Base-by-base conservation (phyloP, 148 eudicot species). In the Agrostemma githago region DNA sequence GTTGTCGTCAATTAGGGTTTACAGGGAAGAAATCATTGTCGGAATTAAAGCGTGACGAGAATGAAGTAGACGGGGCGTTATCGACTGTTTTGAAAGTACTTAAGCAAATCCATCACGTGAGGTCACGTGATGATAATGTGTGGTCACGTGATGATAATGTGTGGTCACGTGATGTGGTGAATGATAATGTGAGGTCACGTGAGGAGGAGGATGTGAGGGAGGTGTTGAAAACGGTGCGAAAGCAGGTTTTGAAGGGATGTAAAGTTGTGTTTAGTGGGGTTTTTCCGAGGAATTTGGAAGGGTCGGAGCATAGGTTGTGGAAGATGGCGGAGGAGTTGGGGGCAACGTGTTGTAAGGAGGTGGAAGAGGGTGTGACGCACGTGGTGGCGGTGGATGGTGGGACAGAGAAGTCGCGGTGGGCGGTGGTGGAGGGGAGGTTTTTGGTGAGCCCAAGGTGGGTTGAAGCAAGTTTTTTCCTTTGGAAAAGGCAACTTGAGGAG, bases 11-110 rank as follows among this genome's bases (percentile, higher is more conserved):
- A 42, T 87, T 84, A 76, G 89, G 88, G 48, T 80, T 71, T 34
- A 80, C 66, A 4, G 66, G 78, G 48, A 84, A 87, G 77, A 84
- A 87, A 76, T 89, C 97, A 61, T 89, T 88, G 57, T 83, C 96
- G 65, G 83, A 87, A 83, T 53, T 68, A 62, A 84, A 79, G 74
- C 84, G 77, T 71, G 98, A 93, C 68, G 98, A 93, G 84, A 85
- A 80, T 75, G 98, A 89, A 76, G 40, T 79, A 37, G 95, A 91
- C 61, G 98, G 98, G 62, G 84, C 90, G 26, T 92, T 94, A 53
- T 88, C 89, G 17, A 78, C 85, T 40, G 81, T 89, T 48, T 85
- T 94, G 5, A 79, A 80, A 76, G 89, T 89, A 15, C 87, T 94
- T 3, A 83, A 82, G 81, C 85, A 78, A 60, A 67, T 89, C 41